phyloP scores from a whole-genome alignment of 2,329 filamentous ascomycete genomes.

The Graphiopsis chlorocephala region DNA sequence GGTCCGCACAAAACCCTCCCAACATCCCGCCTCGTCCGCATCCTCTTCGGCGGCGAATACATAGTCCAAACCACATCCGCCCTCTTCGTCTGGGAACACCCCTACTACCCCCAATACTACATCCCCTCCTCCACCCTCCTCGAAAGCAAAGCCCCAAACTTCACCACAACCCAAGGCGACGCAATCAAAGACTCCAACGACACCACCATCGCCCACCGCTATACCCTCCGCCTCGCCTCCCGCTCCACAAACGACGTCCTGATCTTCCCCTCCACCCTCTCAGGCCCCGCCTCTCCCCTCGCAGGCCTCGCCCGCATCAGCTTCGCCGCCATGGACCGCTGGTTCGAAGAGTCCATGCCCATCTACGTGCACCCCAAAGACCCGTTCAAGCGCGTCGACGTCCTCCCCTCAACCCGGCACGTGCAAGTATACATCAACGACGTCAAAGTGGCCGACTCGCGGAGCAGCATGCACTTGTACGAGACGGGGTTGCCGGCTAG shows the following conservation, averaged over 20 bases:
- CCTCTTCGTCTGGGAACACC: constrained; percentile 43
- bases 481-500: constrained; percentile 60
- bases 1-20: constrained; percentile 37
- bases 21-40: constrained; percentile 33
- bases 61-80: constrained; percentile 36
- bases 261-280: constrained; percentile 22
- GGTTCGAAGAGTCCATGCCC: constrained; percentile 59
- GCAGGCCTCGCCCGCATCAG: constrained; percentile 28
- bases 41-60: constrained; percentile 34
- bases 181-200: constrained; percentile 20
- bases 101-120: constrained; percentile 48
- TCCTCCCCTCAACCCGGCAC: constrained; percentile 54
- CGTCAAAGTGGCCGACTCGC: constrained; percentile 46
- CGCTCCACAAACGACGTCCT: constrained; percentile 23
- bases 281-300: constrained; percentile 19
- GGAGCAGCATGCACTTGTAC: constrained; percentile 51
- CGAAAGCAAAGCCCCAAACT: constrained; percentile 3
- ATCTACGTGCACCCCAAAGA: constrained; percentile 65
- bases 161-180: constrained; percentile 23
- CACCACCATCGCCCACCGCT: constrained; percentile 25
- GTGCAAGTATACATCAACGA: constrained; percentile 53
- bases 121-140: constrained; percentile 25
- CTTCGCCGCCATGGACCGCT: constrained; percentile 38
- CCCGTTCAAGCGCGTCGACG: constrained; percentile 64
- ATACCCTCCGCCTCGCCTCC: constrained; percentile 23